Conservation (phyloP, 352 stramenopile species). For the Globisporangium cystogenes region DNA sequence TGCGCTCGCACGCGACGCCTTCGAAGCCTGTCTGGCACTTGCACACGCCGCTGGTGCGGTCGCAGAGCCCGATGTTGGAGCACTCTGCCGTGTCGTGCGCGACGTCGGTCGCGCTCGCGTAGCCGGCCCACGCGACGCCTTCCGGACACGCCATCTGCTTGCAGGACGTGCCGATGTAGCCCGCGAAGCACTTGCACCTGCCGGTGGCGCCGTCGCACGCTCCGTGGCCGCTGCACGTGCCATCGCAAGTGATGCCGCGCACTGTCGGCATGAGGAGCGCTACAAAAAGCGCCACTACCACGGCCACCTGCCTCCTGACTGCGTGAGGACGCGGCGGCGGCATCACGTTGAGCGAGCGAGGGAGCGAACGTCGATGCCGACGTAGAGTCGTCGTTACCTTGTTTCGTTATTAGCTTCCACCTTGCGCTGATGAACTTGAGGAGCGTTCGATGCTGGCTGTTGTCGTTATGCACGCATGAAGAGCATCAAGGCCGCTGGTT, state of each 20-base stretch:
- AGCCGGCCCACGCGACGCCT: slow-evolving; percentile 56
- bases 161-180: slow-evolving; percentile 68
- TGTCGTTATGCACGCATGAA: too few relatives aligned
- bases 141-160: slow-evolving; percentile 42
- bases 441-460: too few relatives aligned
- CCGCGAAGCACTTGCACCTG: slow-evolving; percentile 75
- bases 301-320: background rate
- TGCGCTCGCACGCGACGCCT: slow-evolving; percentile 70
- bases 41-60: slow-evolving; percentile 61
- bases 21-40: slow-evolving; percentile 55
- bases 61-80: slow-evolving; percentile 79
- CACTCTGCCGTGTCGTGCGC: slow-evolving; percentile 85
- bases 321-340: background rate
- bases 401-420: too few relatives aligned
- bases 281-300: background rate
- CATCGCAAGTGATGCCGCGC: slow-evolving; percentile 35
- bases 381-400: too few relatives aligned
- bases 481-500: too few relatives aligned
- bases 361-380: too few relatives aligned
- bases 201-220: slow-evolving; percentile 43
- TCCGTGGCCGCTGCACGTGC: slow-evolving; percentile 82
- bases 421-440: too few relatives aligned
- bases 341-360: background rate
- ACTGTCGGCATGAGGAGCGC: background rate
- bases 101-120: slow-evolving; percentile 36